Base-by-base conservation (phyloP, 2,329 filamentous ascomycete genomes). In the Pseudophaeomoniella oleicola region DNA sequence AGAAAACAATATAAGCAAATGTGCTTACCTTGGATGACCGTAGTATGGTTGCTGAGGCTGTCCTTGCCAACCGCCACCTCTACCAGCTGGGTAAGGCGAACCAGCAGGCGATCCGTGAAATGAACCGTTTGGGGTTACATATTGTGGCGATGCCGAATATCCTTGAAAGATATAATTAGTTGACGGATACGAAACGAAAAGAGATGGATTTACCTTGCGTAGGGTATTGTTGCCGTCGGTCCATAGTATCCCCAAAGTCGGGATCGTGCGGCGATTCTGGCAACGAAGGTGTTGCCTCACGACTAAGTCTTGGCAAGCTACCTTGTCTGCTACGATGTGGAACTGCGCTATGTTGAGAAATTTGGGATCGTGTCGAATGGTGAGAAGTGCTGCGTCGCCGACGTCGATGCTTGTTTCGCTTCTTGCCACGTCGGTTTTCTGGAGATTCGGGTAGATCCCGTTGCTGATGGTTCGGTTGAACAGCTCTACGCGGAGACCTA, bases 21-120 rank as follows among this genome's bases (percentile, higher is more conserved):
- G 13, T 19, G 56, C 63, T 57, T 60, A 73, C 71, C 64, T 60
- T 49, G 68, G 63, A 44, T 64, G 62, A 37, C 57, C 60, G 19
- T 59, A 55, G 46, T 66, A 61, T 38, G 44, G 39, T 31, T 49
- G 39, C 22, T 27, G 22, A 27, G 22, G n/a, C 27, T 52, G 67
- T 14, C 63, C 64, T 41, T 56, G 57, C 66, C 72, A 72, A 36
- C 63, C n/a, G n/a, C n/a, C 64, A 18, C 69, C 68, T 53, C 72
- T 63, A 34, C 63, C 63, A 42, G 60, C 59, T 27, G 63, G 63
- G 49, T 78, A 73, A 11, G 76, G 73, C 29, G 76, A 78, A 31
- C 71, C 69, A 6, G 65, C 68, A n/a, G 77, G 73, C 13, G 76
- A 78, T 32, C 67, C 68, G 45, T 74, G 71, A 45, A 69, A 65